Conservation (phyloP, 148 eudicot species). For the Polygonum aviculare region DNA sequence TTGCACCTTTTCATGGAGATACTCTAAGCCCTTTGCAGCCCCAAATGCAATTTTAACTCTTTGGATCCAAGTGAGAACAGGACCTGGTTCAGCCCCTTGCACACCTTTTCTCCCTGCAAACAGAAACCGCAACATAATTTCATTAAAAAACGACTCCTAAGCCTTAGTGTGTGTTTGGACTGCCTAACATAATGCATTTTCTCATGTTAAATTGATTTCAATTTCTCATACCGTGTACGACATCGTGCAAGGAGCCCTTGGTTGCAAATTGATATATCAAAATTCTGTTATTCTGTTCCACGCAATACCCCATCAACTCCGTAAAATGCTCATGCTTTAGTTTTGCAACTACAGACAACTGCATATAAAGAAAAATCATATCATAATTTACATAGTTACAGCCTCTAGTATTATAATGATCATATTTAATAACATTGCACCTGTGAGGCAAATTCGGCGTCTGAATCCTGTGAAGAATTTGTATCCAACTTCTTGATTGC, state of each 20-base stretch:
- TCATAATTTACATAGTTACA: background rate
- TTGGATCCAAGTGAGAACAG: constrained; percentile 59
- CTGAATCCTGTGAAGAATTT: constrained; percentile 68
- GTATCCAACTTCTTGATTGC: constrained; percentile 79
- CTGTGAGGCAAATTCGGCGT: constrained; percentile 60
- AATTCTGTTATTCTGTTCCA: constrained; percentile 54
- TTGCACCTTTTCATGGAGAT: constrained; percentile 68
- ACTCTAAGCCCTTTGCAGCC: constrained; percentile 73
- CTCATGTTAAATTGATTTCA: background rate
- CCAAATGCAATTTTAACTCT: constrained; percentile 67
- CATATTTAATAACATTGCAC: constrained; percentile 6
- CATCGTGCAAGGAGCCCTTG: constrained; percentile 72
- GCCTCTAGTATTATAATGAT: background rate
- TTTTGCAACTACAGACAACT: constrained; percentile 68
- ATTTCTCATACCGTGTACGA: constrained; percentile 47
- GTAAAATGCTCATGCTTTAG: constrained; percentile 70
- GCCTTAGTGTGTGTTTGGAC: background rate
- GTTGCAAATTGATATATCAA: constrained; percentile 65
- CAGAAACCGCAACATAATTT: background rate
- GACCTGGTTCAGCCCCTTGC: constrained; percentile 76
- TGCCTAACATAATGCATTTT: no score
- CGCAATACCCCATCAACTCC: constrained; percentile 50
- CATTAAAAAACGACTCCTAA: background rate
- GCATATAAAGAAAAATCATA: constrained; percentile 12
- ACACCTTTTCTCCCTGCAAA: constrained; percentile 63